Evolutionary conservation across 2,329 filamentous ascomycete species (phyloP), one percentile per base, ranked within the genome.

Genomic region (Ceratocystis destructans): DNA sequence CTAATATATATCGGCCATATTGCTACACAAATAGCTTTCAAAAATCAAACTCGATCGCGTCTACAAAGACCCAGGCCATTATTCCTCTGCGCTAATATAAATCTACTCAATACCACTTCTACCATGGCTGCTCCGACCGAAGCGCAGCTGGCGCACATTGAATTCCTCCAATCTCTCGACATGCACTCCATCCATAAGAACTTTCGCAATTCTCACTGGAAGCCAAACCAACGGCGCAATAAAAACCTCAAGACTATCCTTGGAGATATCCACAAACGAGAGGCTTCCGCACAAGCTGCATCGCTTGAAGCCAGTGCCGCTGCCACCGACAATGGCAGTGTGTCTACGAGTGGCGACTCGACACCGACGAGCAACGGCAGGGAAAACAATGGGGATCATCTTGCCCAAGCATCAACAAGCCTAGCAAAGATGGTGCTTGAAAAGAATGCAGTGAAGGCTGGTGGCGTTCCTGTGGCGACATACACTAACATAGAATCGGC

Each of bases 201-300:
- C 72, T 99, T 96, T 80, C 92, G 93, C 75, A 96, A 91, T 74
- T 80, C 88, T 2, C 79, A 85, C 74, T 99, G 94, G 94, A 91
- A 89, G 73, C 90, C 94, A 17, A 90, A 93, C 70, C 88, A 92
- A 76, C 91, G 94, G 64, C 90, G 94, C 76, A 99, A 99, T 83
- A 99, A 99, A 80, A 97, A 96, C 76, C 87, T 97, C 77, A 97
- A 97, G 77, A 90, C 96, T 72, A 94, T 99, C 69, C 82, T 99
- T 69, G 88, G 90, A 68, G 94, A 99, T 72, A 89, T 88, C 12
- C 85, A 89, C 25, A 87, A 90, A 71, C 90, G 88, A 73, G 93
- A 97, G 79, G 90, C 90, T n/a, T 96, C 91, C 2, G 82, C 89
- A 45, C 81, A 92, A 73, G 90, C 88, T 17, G 96, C 84, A 1